Evolutionary conservation across 768 basidiomycete genomes (phyloP), one percentile per base, ranked within the genome.

Genomic region (Polyporus arcularius): DNA sequence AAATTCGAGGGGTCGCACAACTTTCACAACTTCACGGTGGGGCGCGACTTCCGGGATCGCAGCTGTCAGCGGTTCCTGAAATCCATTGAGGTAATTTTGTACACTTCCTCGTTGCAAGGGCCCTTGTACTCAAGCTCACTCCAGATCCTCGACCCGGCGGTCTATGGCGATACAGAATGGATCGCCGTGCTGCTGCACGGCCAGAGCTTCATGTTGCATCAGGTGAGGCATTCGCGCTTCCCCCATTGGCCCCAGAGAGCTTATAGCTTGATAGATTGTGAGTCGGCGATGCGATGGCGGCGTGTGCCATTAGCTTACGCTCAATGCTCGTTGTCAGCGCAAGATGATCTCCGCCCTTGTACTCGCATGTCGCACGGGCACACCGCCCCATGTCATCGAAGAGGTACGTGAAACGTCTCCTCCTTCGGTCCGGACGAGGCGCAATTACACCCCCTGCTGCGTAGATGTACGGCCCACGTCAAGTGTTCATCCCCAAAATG

Each of bases 141-240:
- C 18, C 16, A 94, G 92, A 78, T 96, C 46, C 77, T 82, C 6
- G 92, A 96, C 52, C 96, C 96, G n/a, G 85, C 82, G 4, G 90
- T 96, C 2, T 89, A 94, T 62, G 94, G 92, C 21, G 88, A 87
- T 41, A 96, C 91, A 2, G 96, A 99, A 70, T 98, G 96, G 96
- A 85, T 98, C 46, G 90, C 90, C 47, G 87, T 98, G 18, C 79
- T 90, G 61, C 90, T 97, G 72, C 94, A 98, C 71, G 97, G 96
- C 0, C 97, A 99, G 74, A 95, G 93, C 67, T 99, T 99, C 74
- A 98, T 99, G 97, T 76, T 99, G 55, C 96, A 99, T 73, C 97
- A 99, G 80, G 95, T 95, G 68, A 55, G 81, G 76, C n/a, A 35
- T 69, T 2, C 8, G 4, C 47, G 4, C 18, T 50, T 11, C 10